Evolutionary conservation across 345 rosid species (phyloP), one percentile per base, ranked within the genome.

Genomic region (Ailanthus altissimus): DNA sequence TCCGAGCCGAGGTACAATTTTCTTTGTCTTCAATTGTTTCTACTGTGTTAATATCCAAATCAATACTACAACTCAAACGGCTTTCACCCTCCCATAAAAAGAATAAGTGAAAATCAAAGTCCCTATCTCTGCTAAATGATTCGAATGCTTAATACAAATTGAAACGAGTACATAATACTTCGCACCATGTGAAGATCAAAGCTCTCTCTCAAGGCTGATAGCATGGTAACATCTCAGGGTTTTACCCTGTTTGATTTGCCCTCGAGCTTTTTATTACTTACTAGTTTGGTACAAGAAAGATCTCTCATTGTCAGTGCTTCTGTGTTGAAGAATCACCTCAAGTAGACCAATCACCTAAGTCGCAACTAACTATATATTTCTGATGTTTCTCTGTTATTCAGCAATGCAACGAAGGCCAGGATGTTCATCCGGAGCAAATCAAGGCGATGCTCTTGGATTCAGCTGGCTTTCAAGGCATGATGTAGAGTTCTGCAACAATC

Each of bases 391-490:
- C 45, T 13, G 12, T 77, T 47, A n/a, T 75, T 21, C 91, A 91
- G 96, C 96, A 88, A 89, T 87, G 90, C 78, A 81, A 83, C 73
- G 92, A 89, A 82, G 93, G 89, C 28, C 89, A 88, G 78, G 90
- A 88, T 10, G 88, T 87, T 50, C 80, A 78, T 43, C 92, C 93
- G 3, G 96, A 89, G 78, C 90, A 91, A 64, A 91, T 91, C 78
- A 89, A 89, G 84, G 88, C 93, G 10, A 81, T 85, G 25, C 93
- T 91, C 21, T 67, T 88, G 66, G 95, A 91, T 68, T 85, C 93
- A 5, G 89, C 90, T 8, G 93, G 91, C 58, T 86, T 84, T 61
- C 89, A 79, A 38, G 82, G 89, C 72, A 61, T 84, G 78, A 77
- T 75, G 47, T 83, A 80, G 78, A 46, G 20, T 2, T 25, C 68